Base-by-base conservation (phyloP, 2,329 filamentous ascomycete genomes). In the Raffaelea deltoideospora region DNA sequence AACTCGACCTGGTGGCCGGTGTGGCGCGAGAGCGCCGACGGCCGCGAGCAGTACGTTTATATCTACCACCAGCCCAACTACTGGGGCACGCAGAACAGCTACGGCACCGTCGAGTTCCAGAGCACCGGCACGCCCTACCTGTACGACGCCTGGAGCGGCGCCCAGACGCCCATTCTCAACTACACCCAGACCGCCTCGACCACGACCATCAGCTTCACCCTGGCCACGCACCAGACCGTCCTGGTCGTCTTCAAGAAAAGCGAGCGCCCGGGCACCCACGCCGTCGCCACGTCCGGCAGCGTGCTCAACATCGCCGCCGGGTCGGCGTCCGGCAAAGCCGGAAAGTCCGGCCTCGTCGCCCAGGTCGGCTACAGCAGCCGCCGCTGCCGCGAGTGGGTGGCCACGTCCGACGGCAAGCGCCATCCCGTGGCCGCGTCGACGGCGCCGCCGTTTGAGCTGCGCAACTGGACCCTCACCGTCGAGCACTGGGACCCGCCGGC, bases 111-210 rank as follows among this genome's bases (percentile, higher is more conserved):
- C 21, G 15, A 10, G 15, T 38, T 41, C 18, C 24, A 26, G 17
- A n/a, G 37, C 3, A 40, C 22, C 10, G 33, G 24, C 8, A 36
- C 7, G 3, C 41, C 41, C 1, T 41, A 39, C 34, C 15, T 8
- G 15, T 56, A 56, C 35, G 49, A 66, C 43, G 56, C 59, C 4
- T 67, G 60, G 57, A 61, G 58, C 2, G 63, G 62, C 8, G 44
- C 48, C 5, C 37, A 48, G 20, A 52, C 38, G 4, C 53, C 52
- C 0, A 40, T 62, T 3, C 37, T 47, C 3, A 46, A 42, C 5
- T 41, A 41, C 22, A 35, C 33, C 15, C 37, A 38, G 33, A 27
- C 31, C 10, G 26, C 6, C 9, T 24, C 5, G 15, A 43, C 37
- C 0, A 58, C 53, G 1, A 48, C 43, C 1, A 53, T 63, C 13